Conservation (phyloP, 768 basidiomycete genomes). For the Megacollybia marginata region DNA sequence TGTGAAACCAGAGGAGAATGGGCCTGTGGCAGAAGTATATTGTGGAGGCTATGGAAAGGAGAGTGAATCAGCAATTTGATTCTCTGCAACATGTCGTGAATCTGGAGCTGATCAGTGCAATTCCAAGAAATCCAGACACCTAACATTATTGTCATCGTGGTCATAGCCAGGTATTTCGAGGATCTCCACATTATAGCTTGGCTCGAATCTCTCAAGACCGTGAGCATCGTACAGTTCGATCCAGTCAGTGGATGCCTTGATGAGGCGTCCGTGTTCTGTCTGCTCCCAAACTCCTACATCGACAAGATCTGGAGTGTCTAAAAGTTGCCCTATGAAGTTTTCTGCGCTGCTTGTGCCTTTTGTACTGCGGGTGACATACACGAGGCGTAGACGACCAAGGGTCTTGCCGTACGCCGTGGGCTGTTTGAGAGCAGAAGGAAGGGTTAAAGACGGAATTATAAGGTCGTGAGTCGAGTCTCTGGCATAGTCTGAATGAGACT, state of each 20-base stretch:
- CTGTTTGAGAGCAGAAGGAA: slow-evolving; percentile 53
- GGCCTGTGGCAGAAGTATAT: slow-evolving; percentile 44
- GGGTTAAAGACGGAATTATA: slow-evolving; percentile 61
- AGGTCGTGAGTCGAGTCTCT: slow-evolving; percentile 38
- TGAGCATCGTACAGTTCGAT: slow-evolving; percentile 57
- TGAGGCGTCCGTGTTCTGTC: slow-evolving; percentile 31
- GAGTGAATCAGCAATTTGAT: slow-evolving; percentile 39
- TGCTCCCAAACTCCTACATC: slow-evolving; percentile 56
- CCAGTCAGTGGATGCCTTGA: slow-evolving; percentile 67
- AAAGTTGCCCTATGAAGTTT: slow-evolving; percentile 36
- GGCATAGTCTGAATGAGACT: slow-evolving; percentile 31
- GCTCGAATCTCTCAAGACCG: slow-evolving; percentile 60
- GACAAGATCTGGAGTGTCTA: slow-evolving; percentile 65
- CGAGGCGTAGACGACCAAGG: slow-evolving; percentile 49
- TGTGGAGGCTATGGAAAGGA: slow-evolving; percentile 47
- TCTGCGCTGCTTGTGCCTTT: slow-evolving; percentile 32
- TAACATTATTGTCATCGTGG: slow-evolving; percentile 37
- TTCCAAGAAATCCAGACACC: neutral
- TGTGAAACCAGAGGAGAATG: slow-evolving; percentile 46
- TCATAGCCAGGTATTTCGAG: slow-evolving; percentile 41
- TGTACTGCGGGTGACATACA: slow-evolving; percentile 37
- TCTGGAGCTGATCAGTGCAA: slow-evolving; percentile 16
- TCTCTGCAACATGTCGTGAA: slow-evolving; percentile 22
- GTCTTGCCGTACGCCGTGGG: slow-evolving; percentile 68
- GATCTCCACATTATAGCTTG: slow-evolving; percentile 59